Conservation (phyloP, 148 eudicot genomes). For the Vaccinium vitisidaea region DNA sequence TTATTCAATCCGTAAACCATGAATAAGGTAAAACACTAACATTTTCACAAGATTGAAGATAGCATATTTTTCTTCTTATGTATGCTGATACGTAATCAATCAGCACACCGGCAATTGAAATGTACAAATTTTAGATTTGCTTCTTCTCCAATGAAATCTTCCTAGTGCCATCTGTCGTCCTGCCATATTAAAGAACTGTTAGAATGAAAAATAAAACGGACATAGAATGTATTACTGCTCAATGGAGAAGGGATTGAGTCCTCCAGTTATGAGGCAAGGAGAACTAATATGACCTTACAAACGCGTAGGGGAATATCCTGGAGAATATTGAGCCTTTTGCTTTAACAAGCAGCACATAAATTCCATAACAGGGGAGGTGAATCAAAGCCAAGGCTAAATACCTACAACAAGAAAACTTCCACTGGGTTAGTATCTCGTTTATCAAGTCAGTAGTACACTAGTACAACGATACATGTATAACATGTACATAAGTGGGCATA, state of each 20-base stretch:
- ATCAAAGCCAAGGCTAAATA: slow-evolving; percentile 60
- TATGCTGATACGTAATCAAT: neutral
- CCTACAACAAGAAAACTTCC: slow-evolving; percentile 35
- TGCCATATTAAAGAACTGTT: slow-evolving; percentile 22
- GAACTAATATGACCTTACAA: slow-evolving; percentile 43
- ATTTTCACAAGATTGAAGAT: neutral
- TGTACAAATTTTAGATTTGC: slow-evolving; percentile 17
- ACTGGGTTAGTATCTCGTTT: neutral
- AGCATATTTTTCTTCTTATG: neutral
- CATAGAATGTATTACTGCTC: neutral
- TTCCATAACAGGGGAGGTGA: slow-evolving; percentile 74
- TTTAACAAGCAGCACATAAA: slow-evolving; percentile 54
- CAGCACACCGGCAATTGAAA: neutral
- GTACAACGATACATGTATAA: neutral
- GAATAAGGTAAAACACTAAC: neutral
- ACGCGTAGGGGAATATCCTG: slow-evolving; percentile 49
- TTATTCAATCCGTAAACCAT: neutral
- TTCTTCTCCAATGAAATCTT: slow-evolving; percentile 32
- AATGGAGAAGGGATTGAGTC: neutral
- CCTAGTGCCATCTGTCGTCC: slow-evolving; percentile 13
- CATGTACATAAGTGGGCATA: neutral
- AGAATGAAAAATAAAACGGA: neutral
- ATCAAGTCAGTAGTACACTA: neutral
- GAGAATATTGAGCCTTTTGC: slow-evolving; percentile 51
- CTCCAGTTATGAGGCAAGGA: neutral